These are phyloP conservation scores for Themeda triandra DNA, from an alignment of 176 grass and related monocot species.

Conservation along the genomic window DNA sequence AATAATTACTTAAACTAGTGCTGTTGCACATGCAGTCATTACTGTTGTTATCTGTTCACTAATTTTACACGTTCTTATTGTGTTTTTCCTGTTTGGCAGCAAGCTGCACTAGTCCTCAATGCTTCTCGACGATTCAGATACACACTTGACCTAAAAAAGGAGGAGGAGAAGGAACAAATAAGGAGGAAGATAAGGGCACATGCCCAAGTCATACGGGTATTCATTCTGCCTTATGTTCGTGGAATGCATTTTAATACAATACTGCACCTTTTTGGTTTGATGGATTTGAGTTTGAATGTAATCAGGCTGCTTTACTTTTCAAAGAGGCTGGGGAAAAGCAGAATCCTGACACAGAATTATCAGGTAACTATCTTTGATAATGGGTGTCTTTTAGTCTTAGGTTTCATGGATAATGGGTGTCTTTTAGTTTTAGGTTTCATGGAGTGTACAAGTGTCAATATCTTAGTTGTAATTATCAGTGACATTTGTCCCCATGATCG, in stretches of 20 bases:
- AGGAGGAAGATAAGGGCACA: constrained; percentile 87
- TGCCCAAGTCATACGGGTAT: constrained; percentile 98
- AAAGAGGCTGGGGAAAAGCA: constrained; percentile 79
- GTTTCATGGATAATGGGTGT: neutral
- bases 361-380: constrained; percentile 40
- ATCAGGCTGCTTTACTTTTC: constrained; percentile 91
- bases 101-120: constrained; percentile 93
- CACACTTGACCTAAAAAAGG: constrained; percentile 83
- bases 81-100: constrained; percentile 44
- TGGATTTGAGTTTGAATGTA: constrained; percentile 29
- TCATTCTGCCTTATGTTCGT: constrained; percentile 28
- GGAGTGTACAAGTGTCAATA: neutral
- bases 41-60: constrained; percentile 20
- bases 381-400: neutral
- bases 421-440: neutral
- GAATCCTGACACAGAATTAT: constrained; percentile 25
- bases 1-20: constrained; percentile 16
- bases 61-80: constrained; percentile 6
- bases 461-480: neutral
- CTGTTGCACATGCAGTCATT: constrained; percentile 9
- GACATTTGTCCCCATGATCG: constrained; percentile 10
- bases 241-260: neutral
- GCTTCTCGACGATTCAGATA: constrained; percentile 98
- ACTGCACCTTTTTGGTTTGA: constrained; percentile 8
- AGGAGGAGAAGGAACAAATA: constrained; percentile 83